phyloP scores from a whole-genome alignment of 2,329 filamentous ascomycete genomes.

The Talaromyces amestolkiae region DNA sequence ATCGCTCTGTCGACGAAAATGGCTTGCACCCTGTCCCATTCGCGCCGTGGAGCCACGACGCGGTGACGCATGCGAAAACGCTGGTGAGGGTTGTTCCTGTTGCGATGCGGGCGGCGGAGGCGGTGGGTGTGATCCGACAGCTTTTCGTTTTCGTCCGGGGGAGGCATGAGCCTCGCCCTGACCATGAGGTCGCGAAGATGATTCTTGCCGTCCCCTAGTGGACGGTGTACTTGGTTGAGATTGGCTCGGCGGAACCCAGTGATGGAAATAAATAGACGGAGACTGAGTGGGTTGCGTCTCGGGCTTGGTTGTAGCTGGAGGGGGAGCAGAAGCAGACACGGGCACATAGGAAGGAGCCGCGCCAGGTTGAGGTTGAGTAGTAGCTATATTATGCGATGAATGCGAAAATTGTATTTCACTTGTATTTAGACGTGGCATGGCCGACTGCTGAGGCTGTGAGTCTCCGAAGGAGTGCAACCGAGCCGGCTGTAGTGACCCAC shows the following conservation, averaged over 20 bases:
- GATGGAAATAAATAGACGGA: constrained; percentile 82
- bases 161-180: constrained; percentile 66
- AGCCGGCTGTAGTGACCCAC: constrained; percentile 26
- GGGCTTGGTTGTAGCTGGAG: constrained; percentile 49
- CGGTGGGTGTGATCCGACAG: constrained; percentile 53
- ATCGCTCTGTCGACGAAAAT: constrained; percentile 21
- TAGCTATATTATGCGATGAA: constrained; percentile 28
- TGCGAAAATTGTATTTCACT: constrained; percentile 41
- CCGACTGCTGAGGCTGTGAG: constrained; percentile 24
- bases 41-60: constrained; percentile 6
- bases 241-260: constrained; percentile 80
- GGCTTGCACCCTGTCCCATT: background rate
- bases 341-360: constrained; percentile 16
- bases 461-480: constrained; percentile 20
- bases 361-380: constrained; percentile 30
- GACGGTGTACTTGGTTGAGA: constrained; percentile 70
- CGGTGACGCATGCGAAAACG: background rate
- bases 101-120: constrained; percentile 52
- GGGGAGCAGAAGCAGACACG: constrained; percentile 46
- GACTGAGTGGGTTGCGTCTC: constrained; percentile 63
- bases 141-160: constrained; percentile 77
- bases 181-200: constrained; percentile 47
- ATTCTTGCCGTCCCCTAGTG: constrained; percentile 62
- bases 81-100: constrained; percentile 16
- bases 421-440: constrained; percentile 42